phyloP scores from a whole-genome alignment of 345 rosid species.

The Erysimum cheiranthoides region DNA sequence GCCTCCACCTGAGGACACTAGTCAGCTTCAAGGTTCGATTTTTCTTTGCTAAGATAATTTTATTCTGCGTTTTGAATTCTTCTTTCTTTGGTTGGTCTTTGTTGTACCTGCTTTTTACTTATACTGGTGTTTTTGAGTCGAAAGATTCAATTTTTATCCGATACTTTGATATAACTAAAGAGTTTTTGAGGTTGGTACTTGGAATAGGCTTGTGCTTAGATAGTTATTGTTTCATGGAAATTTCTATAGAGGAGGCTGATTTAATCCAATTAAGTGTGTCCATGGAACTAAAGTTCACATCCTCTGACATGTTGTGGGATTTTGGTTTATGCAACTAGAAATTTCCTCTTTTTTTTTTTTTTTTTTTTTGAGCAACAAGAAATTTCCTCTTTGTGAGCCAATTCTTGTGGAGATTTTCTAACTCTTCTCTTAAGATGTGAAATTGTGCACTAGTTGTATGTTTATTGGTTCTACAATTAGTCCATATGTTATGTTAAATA shows the following conservation, averaged over 20 bases:
- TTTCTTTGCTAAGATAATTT: conserved; percentile 7
- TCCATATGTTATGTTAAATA: conserved; percentile 7
- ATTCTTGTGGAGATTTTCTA: neutral
- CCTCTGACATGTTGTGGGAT: neutral
- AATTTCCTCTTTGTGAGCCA: neutral
- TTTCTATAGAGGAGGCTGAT: neutral
- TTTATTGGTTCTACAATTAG: neutral
- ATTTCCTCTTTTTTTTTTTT: neutral
- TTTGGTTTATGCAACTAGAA: neutral
- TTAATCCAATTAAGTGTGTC: neutral
- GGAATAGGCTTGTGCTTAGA: neutral
- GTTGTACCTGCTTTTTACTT: neutral
- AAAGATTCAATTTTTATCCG: conserved; percentile 8
- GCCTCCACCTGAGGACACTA: conserved; percentile 48
- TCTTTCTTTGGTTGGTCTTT: neutral
- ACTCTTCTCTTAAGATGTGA: neutral
- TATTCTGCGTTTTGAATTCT: neutral
- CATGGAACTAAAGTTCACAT: conserved; percentile 15
- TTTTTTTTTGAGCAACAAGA: no score
- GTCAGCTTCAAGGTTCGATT: conserved; percentile 51
- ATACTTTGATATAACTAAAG: neutral
- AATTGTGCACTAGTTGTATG: neutral
- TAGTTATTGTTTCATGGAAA: neutral
- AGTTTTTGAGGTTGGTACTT: neutral
- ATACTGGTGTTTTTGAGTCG: neutral